A percentile compares a stretch with the other conserved stretches of the same genome.
These are phyloP conservation scores for Leccinum barrowsii DNA, from an alignment of 768 basidiomycete genomes.

Conservation along the genomic window DNA sequence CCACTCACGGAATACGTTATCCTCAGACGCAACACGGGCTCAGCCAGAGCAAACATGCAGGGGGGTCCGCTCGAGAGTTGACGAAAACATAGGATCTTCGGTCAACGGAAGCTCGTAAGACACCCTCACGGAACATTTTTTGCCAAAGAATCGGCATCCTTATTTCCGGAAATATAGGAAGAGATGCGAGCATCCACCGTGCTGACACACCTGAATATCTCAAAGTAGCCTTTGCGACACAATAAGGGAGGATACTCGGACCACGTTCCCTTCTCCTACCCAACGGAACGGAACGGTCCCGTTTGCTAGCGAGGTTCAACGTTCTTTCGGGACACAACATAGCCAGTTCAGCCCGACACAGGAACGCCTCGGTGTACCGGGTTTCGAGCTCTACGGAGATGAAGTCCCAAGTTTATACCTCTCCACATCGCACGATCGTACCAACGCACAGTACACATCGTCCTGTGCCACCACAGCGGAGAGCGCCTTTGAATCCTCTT, in stretches of 20 bases:
- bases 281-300: conserved; percentile 13
- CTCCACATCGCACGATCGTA: conserved; percentile 26
- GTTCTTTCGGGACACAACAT: conserved; percentile 18
- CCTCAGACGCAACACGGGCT: not conserved
- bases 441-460: conserved; percentile 14
- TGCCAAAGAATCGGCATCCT: conserved; percentile 4
- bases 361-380: conserved; percentile 30
- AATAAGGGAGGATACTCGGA: conserved; percentile 10
- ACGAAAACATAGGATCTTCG: conserved; percentile 10
- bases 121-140: conserved; percentile 8
- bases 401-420: conserved; percentile 19
- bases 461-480: conserved; percentile 14
- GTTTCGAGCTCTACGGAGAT: conserved; percentile 26
- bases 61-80: conserved; percentile 3
- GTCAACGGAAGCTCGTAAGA: conserved; percentile 10
- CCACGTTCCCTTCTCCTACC: conserved; percentile 8
- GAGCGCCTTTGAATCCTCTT: conserved; percentile 1
- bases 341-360: conserved; percentile 25
- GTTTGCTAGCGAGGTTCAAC: conserved; percentile 5
- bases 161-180: conserved; percentile 17
- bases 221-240: conserved; percentile 7
- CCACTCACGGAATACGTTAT: not conserved
- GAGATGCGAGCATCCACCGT: not conserved
- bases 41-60: not conserved
- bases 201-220: conserved; percentile 15